Conservation (phyloP, 805 yeast species). For the Metschnikowia gelsemii region DNA sequence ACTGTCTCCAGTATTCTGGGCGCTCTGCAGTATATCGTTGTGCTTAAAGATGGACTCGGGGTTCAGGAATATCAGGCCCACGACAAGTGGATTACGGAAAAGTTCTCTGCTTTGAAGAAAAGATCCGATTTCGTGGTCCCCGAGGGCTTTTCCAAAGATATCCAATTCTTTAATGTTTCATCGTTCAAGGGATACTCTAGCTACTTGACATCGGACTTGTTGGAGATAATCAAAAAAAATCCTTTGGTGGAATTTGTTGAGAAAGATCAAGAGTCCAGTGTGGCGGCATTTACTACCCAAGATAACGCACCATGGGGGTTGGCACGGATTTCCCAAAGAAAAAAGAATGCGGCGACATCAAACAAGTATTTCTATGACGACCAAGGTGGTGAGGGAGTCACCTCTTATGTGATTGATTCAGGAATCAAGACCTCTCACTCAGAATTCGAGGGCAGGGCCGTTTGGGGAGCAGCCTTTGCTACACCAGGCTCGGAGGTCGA, state of each 20-base stretch:
- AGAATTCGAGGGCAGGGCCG: slow-evolving; percentile 5
- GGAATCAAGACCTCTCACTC: slow-evolving; percentile 54
- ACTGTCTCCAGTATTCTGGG: too few relatives aligned
- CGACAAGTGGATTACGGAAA: slow-evolving; percentile 12
- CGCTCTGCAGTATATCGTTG: slow-evolving; percentile 16
- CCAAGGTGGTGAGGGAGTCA: slow-evolving; percentile 78
- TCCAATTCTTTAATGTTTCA: slow-evolving; percentile 13
- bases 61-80: slow-evolving; percentile 11
- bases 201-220: slow-evolving; percentile 18
- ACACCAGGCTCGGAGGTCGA: too few relatives aligned
- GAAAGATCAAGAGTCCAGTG: slow-evolving; percentile 21
- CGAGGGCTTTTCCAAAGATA: slow-evolving; percentile 5
- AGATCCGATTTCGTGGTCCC: slow-evolving; percentile 24
- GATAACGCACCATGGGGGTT: slow-evolving; percentile 95
- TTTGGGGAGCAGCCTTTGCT: too few relatives aligned
- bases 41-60: slow-evolving; percentile 14
- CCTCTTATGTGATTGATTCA: slow-evolving; percentile 85
- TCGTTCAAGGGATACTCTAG: slow-evolving; percentile 22
- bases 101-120: slow-evolving; percentile 13
- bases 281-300: slow-evolving; percentile 57
- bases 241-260: slow-evolving; percentile 25
- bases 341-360: slow-evolving; percentile 33
- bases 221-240: slow-evolving; percentile 15
- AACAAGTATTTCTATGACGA: slow-evolving; percentile 57
- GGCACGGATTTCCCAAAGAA: slow-evolving; percentile 82